Conservation (phyloP, 768 basidiomycete species). For the Neoboletus magnificus region DNA sequence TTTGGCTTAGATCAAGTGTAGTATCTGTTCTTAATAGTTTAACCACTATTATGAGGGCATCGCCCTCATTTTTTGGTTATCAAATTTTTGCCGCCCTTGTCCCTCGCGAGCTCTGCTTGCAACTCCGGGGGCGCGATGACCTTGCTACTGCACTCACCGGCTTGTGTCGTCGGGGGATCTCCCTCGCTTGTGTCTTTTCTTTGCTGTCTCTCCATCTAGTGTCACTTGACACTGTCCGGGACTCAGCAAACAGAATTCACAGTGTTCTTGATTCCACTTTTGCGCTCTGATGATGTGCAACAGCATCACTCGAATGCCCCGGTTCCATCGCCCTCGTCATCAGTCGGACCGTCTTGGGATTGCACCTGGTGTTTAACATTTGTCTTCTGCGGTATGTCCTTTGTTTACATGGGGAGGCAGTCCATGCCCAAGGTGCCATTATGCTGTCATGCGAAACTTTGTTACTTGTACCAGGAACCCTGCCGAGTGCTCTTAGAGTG, state of each 20-base stretch:
- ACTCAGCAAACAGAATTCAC: constrained; percentile 9
- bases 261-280: no score
- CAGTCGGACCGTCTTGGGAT: no score
- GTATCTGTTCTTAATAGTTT: constrained; percentile 69
- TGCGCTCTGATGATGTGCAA: no score
- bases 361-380: no score
- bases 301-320: no score
- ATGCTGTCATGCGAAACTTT: background rate
- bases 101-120: constrained; percentile 38
- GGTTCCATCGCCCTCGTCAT: no score
- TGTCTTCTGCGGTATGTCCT: no score
- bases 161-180: constrained; percentile 62
- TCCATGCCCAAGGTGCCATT: no score
- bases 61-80: constrained; percentile 54
- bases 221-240: background rate
- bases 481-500: background rate
- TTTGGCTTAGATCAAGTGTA: constrained; percentile 77
- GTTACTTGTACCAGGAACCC: background rate
- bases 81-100: constrained; percentile 34
- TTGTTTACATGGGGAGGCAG: background rate
- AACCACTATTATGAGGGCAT: constrained; percentile 58
- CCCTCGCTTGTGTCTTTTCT: constrained; percentile 7
- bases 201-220: background rate
- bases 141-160: constrained; percentile 37
- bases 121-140: constrained; percentile 37